These are phyloP conservation scores for Fusarium veterinarium DNA, from an alignment of 2,329 filamentous ascomycete genomes.

Conservation along the genomic window DNA sequence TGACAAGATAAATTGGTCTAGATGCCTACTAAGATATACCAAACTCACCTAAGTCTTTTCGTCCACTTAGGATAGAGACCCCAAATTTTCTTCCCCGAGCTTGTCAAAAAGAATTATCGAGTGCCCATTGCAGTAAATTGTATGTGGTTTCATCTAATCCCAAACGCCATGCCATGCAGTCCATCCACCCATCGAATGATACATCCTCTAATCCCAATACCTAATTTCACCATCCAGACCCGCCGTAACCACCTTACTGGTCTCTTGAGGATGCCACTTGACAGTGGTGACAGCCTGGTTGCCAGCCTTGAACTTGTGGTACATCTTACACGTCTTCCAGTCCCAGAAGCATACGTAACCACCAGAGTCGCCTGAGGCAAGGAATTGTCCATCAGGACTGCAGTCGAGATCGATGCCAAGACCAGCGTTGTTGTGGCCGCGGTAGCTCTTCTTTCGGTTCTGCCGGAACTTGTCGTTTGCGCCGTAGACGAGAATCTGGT, in stretches of 20 bases:
- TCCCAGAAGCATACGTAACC: conserved; percentile 98
- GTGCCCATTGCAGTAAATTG: conserved; percentile 10
- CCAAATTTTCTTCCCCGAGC: not conserved
- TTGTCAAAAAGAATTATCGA: not conserved
- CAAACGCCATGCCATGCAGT: conserved; percentile 45
- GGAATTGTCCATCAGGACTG: conserved; percentile 90
- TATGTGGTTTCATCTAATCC: conserved; percentile 23
- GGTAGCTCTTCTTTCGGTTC: conserved; percentile 96
- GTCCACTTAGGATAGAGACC: not conserved
- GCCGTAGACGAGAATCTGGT: conserved; percentile 96
- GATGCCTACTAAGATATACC: not conserved
- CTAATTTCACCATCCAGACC: conserved; percentile 89
- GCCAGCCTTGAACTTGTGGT: conserved; percentile 90
- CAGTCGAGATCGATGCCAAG: conserved; percentile 91
- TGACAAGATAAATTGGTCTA: not conserved
- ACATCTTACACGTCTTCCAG: conserved; percentile 99
- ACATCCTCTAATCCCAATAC: conserved; percentile 81
- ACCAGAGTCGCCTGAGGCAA: conserved; percentile 86
- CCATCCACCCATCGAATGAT: conserved; percentile 6
- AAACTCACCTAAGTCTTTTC: not conserved
- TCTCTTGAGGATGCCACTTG: conserved; percentile 98
- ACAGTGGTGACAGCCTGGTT: conserved; percentile 86
- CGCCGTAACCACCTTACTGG: conserved; percentile 90
- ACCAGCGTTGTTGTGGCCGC: conserved; percentile 95
- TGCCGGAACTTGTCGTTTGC: conserved; percentile 96